A percentile compares a stretch with the other conserved stretches of the same genome.
Conservation (phyloP, 371 early-diverging fungal species). For the Mucor indicus region DNA sequence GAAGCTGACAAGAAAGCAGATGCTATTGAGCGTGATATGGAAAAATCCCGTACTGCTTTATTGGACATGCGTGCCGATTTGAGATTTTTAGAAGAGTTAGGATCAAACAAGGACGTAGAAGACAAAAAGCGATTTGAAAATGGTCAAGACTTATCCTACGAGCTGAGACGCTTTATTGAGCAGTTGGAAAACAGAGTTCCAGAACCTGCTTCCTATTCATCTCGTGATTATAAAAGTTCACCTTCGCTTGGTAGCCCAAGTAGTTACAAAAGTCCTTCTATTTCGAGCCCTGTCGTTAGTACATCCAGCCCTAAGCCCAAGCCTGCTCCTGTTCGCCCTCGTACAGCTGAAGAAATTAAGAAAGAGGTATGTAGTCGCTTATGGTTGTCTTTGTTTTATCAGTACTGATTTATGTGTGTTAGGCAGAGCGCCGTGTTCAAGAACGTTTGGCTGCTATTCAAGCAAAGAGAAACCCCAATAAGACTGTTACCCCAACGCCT, state of each 20-base stretch:
- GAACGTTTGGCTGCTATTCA: conserved; percentile 48
- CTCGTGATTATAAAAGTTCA: conserved; percentile 1
- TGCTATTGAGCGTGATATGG: conserved; percentile 42
- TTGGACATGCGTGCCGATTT: conserved; percentile 42
- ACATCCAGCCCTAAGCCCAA: conserved; percentile 18
- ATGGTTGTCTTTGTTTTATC: neutral
- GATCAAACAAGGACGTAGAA: conserved; percentile 19
- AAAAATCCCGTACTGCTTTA: conserved; percentile 32
- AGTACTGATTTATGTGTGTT: neutral
- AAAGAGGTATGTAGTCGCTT: conserved; percentile 49
- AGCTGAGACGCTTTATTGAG: conserved; percentile 44
- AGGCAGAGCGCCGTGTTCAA: conserved; percentile 54
- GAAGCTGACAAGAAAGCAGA: conserved; percentile 37
- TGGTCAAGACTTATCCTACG: conserved; percentile 44
- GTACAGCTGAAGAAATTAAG: conserved; percentile 52
- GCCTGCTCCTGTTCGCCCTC: conserved; percentile 30
- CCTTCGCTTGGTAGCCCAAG: neutral
- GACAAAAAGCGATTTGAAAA: conserved; percentile 47
- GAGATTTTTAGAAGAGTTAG: conserved; percentile 27
- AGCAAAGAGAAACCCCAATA: conserved; percentile 25
- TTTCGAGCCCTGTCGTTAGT: neutral
- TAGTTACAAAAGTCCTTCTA: conserved; percentile 17
- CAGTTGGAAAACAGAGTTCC: conserved; percentile 29
- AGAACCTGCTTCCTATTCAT: neutral
- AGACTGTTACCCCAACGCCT: neutral